Conservation (phyloP, 2,329 filamentous ascomycete genomes). For the Verticillium dahliae region DNA sequence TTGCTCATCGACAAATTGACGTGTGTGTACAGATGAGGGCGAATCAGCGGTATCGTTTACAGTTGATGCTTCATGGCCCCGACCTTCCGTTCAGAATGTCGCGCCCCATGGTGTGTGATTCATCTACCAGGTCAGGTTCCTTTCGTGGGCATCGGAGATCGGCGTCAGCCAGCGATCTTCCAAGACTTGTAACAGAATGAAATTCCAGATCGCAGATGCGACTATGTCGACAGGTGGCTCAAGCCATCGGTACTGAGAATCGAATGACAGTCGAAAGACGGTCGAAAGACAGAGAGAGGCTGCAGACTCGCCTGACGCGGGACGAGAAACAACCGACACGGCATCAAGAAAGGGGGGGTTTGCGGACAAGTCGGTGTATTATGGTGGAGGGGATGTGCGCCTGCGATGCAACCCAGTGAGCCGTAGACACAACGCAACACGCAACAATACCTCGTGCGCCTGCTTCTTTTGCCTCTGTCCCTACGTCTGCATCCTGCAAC, state of each 20-base stretch:
- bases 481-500: background rate
- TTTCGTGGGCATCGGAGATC: background rate
- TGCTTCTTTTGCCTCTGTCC: background rate
- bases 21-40: background rate
- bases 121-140: background rate
- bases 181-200: background rate
- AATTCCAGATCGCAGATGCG: background rate
- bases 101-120: background rate
- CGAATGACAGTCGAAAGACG: background rate
- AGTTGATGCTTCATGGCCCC: background rate
- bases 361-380: background rate
- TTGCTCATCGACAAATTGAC: background rate
- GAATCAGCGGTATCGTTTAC: background rate
- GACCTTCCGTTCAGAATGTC: no score
- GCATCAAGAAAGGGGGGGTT: background rate
- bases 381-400: background rate
- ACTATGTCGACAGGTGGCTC: background rate
- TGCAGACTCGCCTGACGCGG: background rate
- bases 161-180: background rate
- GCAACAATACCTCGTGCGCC: background rate
- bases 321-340: background rate
- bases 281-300: background rate
- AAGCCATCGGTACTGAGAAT: background rate
- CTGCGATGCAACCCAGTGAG: constrained; percentile 1
- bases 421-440: background rate